A percentile compares a stretch with the other conserved stretches of the same genome.
These are phyloP conservation scores for Macrocystidia cucumis DNA, from an alignment of 1,284 basidiomycete genomes.

Conservation along the genomic window DNA sequence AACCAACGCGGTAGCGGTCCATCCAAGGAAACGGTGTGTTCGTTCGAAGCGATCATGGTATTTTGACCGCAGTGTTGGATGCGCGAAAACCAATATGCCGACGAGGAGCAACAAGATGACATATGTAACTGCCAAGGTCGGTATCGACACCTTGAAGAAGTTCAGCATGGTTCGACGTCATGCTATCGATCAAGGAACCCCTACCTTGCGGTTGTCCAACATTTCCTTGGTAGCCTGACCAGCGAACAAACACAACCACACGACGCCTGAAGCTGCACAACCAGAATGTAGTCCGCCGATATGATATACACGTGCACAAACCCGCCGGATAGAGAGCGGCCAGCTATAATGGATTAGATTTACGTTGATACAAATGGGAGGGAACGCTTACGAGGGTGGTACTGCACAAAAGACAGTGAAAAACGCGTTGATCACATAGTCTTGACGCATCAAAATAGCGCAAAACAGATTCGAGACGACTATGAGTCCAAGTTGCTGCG, in stretches of 20 bases:
- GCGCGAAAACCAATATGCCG: conserved; percentile 41
- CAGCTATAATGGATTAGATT: conserved; percentile 26
- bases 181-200: conserved; percentile 7
- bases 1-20: conserved; percentile 43
- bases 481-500: conserved; percentile 38
- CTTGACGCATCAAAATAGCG: conserved; percentile 55
- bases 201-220: conserved; percentile 29
- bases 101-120: conserved; percentile 40
- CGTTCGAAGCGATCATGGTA: conserved; percentile 47
- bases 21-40: conserved; percentile 50
- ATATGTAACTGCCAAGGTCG: conserved; percentile 46
- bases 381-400: conserved; percentile 32
- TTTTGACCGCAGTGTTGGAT: conserved; percentile 38
- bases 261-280: conserved; percentile 41
- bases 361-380: background rate
- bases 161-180: conserved; percentile 5
- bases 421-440: conserved; percentile 50
- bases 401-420: conserved; percentile 44
- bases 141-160: conserved; percentile 27
- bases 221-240: conserved; percentile 47
- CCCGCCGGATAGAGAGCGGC: conserved; percentile 44
- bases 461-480: conserved; percentile 46
- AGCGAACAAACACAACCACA: conserved; percentile 46
- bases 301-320: conserved; percentile 48
- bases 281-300: conserved; percentile 55